Evolutionary conservation across 768 basidiomycete genomes (phyloP).

Genomic region (Leucogyrophana mollusca): DNA sequence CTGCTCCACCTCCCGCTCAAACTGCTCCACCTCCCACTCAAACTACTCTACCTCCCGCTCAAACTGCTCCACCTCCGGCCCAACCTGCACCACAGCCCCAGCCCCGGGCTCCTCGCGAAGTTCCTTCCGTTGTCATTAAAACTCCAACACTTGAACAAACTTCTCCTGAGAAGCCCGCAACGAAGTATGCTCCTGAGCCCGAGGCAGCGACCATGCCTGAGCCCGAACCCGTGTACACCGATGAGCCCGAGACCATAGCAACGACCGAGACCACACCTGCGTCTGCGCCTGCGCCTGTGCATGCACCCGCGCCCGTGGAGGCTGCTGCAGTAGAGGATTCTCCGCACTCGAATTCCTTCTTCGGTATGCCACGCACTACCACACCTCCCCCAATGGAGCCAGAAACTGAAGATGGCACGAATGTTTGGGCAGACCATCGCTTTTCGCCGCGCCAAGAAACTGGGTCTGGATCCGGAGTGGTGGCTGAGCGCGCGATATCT

Average conservation of each 20-base stretch:
- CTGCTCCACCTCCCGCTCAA: conserved; percentile 6
- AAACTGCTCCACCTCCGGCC: conserved; percentile 16
- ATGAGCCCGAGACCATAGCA: conserved; percentile 44
- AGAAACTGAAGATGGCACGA: conserved; percentile 13
- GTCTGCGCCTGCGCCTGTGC: conserved; percentile 12
- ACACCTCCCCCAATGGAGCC: conserved; percentile 18
- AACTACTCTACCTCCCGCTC: conserved; percentile 15
- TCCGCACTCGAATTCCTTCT: conserved; percentile 14
- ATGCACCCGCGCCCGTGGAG: conserved; percentile 17
- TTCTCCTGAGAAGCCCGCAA: neutral
- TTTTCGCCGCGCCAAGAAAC: conserved; percentile 5
- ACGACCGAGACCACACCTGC: conserved; percentile 7
- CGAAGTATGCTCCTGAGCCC: conserved; percentile 6
- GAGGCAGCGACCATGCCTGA: conserved; percentile 30
- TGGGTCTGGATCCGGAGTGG: neutral
- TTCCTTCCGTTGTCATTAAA: conserved; percentile 9
- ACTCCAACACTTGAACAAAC: neutral
- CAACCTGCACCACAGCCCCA: conserved; percentile 16
- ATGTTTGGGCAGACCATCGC: conserved; percentile 28
- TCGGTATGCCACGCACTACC: conserved; percentile 24
- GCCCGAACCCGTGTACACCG: conserved; percentile 48
- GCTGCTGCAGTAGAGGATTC: no score
- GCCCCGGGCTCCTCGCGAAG: conserved; percentile 1
- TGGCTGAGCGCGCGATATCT: conserved; percentile 13
- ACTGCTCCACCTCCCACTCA: conserved; percentile 14